These are phyloP conservation scores for Adansonia madagascariensis DNA, from an alignment of 441 rosid species.

Conservation along the genomic window DNA sequence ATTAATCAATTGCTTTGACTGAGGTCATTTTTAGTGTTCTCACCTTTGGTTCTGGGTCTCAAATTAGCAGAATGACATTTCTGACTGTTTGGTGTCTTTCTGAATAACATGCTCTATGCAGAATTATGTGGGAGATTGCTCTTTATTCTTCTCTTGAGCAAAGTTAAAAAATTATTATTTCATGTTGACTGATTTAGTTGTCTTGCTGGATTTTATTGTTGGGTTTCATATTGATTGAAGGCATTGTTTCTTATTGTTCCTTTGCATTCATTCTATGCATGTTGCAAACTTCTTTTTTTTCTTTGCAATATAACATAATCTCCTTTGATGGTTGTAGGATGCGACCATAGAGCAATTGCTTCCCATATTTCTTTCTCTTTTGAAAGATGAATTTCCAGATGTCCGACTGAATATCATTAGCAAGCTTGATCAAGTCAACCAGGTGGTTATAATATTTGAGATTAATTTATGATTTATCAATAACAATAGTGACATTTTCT, in stretches of 20 bases:
- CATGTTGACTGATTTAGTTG: neutral
- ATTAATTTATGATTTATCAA: neutral
- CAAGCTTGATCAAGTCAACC: constrained; percentile 90
- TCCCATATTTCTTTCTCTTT: constrained; percentile 78
- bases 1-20: neutral
- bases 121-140: neutral
- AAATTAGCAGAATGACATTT: neutral
- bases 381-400: constrained; percentile 86
- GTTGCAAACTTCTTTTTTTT: neutral
- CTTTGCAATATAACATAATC: neutral
- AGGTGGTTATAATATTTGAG: constrained; percentile 43
- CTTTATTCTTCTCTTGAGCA: neutral
- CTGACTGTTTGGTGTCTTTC: neutral
- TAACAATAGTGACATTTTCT: neutral
- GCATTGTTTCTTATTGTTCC: neutral
- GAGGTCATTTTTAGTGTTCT: neutral
- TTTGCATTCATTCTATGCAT: neutral
- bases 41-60: neutral
- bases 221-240: neutral
- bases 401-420: constrained; percentile 80
- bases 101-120: neutral
- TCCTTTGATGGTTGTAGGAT: constrained; percentile 49
- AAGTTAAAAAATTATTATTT: neutral
- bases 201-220: neutral
- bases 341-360: constrained; percentile 82